These are phyloP conservation scores for Rhododendron ferrugineum DNA, from an alignment of 148 eudicot species.

Conservation along the genomic window DNA sequence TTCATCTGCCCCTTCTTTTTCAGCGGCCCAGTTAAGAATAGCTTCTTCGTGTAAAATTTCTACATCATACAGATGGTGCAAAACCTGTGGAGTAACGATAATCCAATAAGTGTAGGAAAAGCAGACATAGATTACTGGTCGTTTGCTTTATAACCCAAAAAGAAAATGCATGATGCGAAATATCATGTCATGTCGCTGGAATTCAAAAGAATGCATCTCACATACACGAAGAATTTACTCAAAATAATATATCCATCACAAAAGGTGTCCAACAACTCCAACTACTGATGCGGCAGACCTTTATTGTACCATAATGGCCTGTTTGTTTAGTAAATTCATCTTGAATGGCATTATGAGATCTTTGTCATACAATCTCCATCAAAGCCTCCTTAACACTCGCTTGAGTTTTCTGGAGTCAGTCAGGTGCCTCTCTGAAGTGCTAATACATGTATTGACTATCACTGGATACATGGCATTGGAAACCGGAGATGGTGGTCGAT, in stretches of 20 bases:
- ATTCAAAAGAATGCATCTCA: neutral
- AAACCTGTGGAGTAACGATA: conserved; percentile 38
- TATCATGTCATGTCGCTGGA: neutral
- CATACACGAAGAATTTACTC: neutral
- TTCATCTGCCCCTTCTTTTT: conserved; percentile 87
- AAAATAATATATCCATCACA: neutral
- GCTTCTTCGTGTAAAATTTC: conserved; percentile 87
- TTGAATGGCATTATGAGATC: neutral
- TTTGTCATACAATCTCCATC: neutral
- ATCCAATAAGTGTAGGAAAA: neutral
- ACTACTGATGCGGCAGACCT: neutral
- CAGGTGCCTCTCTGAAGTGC: neutral
- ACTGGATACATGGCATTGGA: neutral
- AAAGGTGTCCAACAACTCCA: neutral
- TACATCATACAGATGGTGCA: conserved; percentile 62
- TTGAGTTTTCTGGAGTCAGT: neutral
- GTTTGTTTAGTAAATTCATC: neutral
- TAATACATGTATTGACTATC: neutral
- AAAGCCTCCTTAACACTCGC: neutral
- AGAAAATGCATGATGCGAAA: neutral
- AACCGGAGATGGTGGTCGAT: neutral
- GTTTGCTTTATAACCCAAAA: neutral
- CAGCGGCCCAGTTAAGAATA: conserved; percentile 75
- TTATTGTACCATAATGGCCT: neutral
- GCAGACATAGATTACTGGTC: neutral